A percentile compares a stretch with the other conserved stretches of the same genome.
Evolutionary conservation across 192 early-diverging fungal species (phyloP).

Genomic region (Piromyces finnis): DNA sequence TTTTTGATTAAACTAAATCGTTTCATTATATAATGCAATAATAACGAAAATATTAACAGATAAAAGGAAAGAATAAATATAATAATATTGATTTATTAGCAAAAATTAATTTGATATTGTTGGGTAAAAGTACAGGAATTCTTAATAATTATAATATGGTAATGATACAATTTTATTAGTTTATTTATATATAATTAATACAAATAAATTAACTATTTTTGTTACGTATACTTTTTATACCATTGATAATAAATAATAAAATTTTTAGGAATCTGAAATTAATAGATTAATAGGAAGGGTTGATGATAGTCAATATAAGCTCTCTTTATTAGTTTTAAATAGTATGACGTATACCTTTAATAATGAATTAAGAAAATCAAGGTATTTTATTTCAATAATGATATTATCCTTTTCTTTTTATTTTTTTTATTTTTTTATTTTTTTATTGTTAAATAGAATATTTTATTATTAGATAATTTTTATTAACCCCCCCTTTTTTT

Average conservation of each 20-base stretch:
- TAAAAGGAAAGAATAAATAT: not conserved
- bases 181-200: too few species aligned
- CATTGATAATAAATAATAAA: too few species aligned
- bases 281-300: not conserved
- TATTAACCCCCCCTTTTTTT: too few species aligned
- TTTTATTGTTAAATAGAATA: too few species aligned
- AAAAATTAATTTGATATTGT: not conserved
- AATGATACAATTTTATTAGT: too few species aligned
- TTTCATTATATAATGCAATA: too few species aligned
- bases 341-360: not conserved
- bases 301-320: not conserved
- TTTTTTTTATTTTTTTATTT: too few species aligned
- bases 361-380: not conserved
- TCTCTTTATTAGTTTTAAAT: not conserved
- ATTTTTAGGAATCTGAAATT: not conserved
- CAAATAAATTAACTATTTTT: too few species aligned
- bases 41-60: not conserved
- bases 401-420: too few species aligned
- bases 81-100: not conserved
- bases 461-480: too few species aligned
- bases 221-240: too few species aligned
- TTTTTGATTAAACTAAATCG: too few species aligned
- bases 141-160: not conserved
- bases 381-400: not conserved
- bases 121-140: not conserved